Evolutionary conservation across 108 stramenopile species (phyloP).

Genomic region (Cylindrotheca fusiformis): DNA sequence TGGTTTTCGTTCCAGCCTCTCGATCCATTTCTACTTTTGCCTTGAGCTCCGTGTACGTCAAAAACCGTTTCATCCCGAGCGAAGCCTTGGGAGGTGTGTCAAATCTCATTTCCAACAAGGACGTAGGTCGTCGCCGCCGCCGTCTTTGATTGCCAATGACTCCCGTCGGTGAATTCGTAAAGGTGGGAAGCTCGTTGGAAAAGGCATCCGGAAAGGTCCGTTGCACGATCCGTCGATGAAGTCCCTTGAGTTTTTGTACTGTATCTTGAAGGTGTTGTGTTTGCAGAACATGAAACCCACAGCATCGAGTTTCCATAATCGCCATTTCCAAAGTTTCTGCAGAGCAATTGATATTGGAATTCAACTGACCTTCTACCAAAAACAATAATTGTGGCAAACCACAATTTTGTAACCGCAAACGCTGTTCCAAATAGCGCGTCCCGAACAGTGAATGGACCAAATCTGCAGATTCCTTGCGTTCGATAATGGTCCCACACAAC

Average conservation of each 20-base stretch:
- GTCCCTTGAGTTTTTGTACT: constrained; percentile 38
- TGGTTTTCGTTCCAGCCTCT: constrained; percentile 41
- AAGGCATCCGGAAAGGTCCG: constrained; percentile 52
- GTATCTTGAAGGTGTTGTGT: constrained; percentile 49
- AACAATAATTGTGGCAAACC: constrained; percentile 54
- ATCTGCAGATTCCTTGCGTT: constrained; percentile 51
- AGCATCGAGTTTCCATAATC: constrained; percentile 52
- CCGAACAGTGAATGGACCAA: constrained; percentile 40
- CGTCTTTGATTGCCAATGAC: neutral
- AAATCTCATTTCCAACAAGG: constrained; percentile 47
- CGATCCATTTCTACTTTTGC: constrained; percentile 52
- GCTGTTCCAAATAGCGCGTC: constrained; percentile 57
- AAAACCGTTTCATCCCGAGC: constrained; percentile 24
- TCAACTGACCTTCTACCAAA: constrained; percentile 48
- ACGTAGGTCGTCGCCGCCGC: constrained; percentile 17
- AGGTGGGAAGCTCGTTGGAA: constrained; percentile 21
- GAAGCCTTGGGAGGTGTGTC: constrained; percentile 41
- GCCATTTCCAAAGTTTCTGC: constrained; percentile 42
- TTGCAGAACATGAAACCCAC: constrained; percentile 46
- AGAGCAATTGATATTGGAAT: constrained; percentile 27
- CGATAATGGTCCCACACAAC: constrained; percentile 58
- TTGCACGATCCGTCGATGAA: constrained; percentile 57
- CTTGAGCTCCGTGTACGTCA: constrained; percentile 50
- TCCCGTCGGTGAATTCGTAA: constrained; percentile 4
- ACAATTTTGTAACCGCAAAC: constrained; percentile 46